phyloP scores from a whole-genome alignment of 129 eudicot genomes.

The Arctium lappa region DNA sequence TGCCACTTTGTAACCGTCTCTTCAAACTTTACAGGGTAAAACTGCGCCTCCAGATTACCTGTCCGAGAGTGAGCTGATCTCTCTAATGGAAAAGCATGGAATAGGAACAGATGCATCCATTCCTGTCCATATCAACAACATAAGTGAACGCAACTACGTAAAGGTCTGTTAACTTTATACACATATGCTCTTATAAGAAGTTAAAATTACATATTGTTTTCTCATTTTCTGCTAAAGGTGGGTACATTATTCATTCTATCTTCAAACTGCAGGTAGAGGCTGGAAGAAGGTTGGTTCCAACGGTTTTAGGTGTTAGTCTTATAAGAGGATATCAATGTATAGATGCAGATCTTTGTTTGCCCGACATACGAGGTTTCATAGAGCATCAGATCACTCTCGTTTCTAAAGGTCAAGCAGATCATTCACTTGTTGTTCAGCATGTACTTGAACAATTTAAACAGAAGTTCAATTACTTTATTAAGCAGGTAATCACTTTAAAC shows the following conservation, averaged over 20 bases:
- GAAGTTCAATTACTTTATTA: slow-evolving; percentile 69
- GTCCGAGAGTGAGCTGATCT: slow-evolving; percentile 86
- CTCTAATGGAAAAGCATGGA: slow-evolving; percentile 91
- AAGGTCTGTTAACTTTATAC: slow-evolving; percentile 46
- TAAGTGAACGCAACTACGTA: slow-evolving; percentile 93
- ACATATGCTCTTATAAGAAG: background rate
- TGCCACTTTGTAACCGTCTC: slow-evolving; percentile 1
- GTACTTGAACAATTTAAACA: slow-evolving; percentile 77
- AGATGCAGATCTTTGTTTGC: slow-evolving; percentile 94
- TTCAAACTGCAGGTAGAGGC: slow-evolving; percentile 65
- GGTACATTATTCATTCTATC: background rate
- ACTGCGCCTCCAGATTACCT: slow-evolving; percentile 89
- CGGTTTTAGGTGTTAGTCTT: slow-evolving; percentile 76
- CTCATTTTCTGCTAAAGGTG: background rate
- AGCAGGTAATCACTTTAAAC: slow-evolving; percentile 49
- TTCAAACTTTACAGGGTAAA: slow-evolving; percentile 51
- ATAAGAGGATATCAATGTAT: slow-evolving; percentile 89
- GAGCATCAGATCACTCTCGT: slow-evolving; percentile 88
- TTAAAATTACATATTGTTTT: background rate
- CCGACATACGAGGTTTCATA: slow-evolving; percentile 87
- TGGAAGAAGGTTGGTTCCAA: slow-evolving; percentile 88
- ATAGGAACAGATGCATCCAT: slow-evolving; percentile 97
- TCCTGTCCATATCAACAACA: slow-evolving; percentile 91
- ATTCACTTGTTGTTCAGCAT: slow-evolving; percentile 71
- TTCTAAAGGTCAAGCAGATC: slow-evolving; percentile 89